These are phyloP conservation scores for Prunus campanulata DNA, from an alignment of 306 rosid species.

Conservation along the genomic window DNA sequence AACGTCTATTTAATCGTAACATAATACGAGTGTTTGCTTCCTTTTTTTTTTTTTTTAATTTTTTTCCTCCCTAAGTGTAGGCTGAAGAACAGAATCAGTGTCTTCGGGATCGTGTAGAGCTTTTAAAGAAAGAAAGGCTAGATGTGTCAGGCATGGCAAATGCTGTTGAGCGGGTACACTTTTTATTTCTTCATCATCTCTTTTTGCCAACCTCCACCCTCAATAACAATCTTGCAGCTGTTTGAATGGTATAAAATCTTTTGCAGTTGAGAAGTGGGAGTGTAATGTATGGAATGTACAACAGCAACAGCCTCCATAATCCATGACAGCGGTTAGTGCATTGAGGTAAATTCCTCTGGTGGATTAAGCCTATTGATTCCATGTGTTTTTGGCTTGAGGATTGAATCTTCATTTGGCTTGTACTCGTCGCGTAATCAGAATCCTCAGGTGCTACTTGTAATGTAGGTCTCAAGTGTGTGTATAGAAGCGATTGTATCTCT, in stretches of 20 bases:
- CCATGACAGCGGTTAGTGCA: background rate
- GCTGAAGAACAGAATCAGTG: conserved; percentile 55
- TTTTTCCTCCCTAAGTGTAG: conserved; percentile 22
- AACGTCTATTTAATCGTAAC: background rate
- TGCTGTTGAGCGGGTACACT: conserved; percentile 38
- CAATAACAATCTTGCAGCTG: background rate
- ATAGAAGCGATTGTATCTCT: background rate
- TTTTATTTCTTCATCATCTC: conserved; percentile 12
- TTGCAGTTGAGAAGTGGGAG: conserved; percentile 50
- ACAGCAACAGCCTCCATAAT: conserved; percentile 15
- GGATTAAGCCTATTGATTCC: background rate
- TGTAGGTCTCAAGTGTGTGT: background rate
- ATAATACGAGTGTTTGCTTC: too few relatives aligned
- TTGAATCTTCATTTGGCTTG: background rate
- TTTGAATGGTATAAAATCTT: conserved; percentile 1
- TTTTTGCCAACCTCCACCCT: background rate
- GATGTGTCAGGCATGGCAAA: conserved; percentile 31
- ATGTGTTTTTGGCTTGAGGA: background rate
- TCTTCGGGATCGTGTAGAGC: conserved; percentile 37
- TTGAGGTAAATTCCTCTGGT: background rate
- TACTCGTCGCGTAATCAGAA: background rate
- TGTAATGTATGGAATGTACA: conserved; percentile 30
- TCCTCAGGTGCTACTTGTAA: background rate
- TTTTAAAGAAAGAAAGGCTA: conserved; percentile 43
- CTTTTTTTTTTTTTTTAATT: too few relatives aligned